Evolutionary conservation across 345 rosid species (phyloP).

Genomic region (Hibiscus tridactylites): DNA sequence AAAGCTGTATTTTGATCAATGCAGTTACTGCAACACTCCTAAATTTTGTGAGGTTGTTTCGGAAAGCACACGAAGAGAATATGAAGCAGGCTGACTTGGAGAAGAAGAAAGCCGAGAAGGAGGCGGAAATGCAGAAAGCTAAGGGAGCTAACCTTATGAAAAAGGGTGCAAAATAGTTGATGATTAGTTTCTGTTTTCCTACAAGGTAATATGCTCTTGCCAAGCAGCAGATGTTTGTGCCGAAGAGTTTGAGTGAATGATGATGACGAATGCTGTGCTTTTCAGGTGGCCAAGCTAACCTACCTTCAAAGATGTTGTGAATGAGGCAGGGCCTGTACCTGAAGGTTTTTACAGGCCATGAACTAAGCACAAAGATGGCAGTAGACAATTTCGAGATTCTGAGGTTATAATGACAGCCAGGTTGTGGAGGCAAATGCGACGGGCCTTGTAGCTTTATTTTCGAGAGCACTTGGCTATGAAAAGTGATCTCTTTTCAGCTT

Average conservation of each 20-base stretch:
- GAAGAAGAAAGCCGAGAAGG: constrained; percentile 85
- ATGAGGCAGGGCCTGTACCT: constrained; percentile 5
- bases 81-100: constrained; percentile 80
- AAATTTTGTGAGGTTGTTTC: constrained; percentile 78
- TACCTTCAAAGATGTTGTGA: constrained; percentile 11
- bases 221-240: constrained; percentile 19
- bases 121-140: constrained; percentile 86
- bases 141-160: constrained; percentile 60
- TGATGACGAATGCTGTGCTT: constrained; percentile 14
- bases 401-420: background rate
- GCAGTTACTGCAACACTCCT: constrained; percentile 85
- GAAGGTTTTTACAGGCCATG: constrained; percentile 10
- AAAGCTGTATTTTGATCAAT: constrained; percentile 11
- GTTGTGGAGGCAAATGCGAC: constrained; percentile 6
- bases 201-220: constrained; percentile 15
- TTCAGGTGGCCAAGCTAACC: constrained; percentile 11
- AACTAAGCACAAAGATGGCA: background rate
- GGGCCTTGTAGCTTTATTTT: constrained; percentile 9
- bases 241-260: constrained; percentile 6
- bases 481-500: constrained; percentile 16
- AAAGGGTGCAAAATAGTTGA: constrained; percentile 45
- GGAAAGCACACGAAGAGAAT: constrained; percentile 94
- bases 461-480: background rate
- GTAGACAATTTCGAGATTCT: background rate
- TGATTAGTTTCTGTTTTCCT: constrained; percentile 6